Evolutionary conservation across 1,284 basidiomycete genomes (phyloP).

Genomic region (Serendipita sp.): DNA sequence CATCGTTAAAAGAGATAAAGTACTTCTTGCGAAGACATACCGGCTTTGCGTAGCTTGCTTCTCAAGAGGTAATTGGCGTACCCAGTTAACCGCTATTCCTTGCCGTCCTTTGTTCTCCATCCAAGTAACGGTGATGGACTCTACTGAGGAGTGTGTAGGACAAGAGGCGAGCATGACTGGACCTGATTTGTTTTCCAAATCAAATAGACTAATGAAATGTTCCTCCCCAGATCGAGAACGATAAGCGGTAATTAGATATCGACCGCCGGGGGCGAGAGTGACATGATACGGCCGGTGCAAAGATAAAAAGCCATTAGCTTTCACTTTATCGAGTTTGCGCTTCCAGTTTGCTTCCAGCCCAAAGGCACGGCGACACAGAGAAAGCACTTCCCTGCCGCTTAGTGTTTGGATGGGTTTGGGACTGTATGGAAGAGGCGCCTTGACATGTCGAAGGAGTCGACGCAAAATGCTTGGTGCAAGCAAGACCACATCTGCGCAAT

Average conservation of each 20-base stretch:
- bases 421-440: background rate
- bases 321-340: background rate
- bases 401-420: conserved; percentile 4
- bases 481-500: background rate
- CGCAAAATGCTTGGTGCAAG: background rate
- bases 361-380: conserved; percentile 1
- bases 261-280: background rate
- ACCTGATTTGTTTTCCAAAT: background rate
- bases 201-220: background rate
- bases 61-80: background rate
- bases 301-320: background rate
- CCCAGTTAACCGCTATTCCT: background rate
- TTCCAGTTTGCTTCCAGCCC: background rate
- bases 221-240: background rate
- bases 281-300: background rate
- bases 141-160: background rate
- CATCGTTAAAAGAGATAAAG: background rate
- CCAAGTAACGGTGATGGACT: background rate
- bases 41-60: background rate
- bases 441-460: background rate
- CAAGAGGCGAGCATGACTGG: background rate
- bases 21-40: background rate
- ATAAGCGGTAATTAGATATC: background rate
- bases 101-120: background rate
- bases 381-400: background rate